phyloP scores from a whole-genome alignment of 345 rosid species.

The Pseudoturritis turrita region DNA sequence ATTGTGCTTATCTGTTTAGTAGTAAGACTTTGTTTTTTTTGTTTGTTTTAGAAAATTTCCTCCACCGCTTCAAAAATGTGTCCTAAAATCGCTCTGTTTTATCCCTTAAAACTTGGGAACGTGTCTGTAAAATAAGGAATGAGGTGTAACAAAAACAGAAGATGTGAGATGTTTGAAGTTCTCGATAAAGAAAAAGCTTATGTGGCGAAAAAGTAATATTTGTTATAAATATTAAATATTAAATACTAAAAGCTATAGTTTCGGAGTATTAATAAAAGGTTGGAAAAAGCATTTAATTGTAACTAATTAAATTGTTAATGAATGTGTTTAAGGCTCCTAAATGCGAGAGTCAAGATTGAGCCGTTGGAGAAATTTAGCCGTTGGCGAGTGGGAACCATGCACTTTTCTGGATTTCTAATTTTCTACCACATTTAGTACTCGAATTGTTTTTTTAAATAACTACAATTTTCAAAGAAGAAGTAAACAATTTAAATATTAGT shows the following conservation, averaged over 20 bases:
- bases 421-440: not conserved
- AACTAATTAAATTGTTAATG: not conserved
- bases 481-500: no score
- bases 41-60: not conserved
- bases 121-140: constrained; percentile 22
- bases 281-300: not conserved
- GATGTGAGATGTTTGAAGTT: not conserved
- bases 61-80: constrained; percentile 14
- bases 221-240: not conserved
- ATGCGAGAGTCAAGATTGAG: constrained; percentile 17
- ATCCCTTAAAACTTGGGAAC: constrained; percentile 28
- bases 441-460: not conserved
- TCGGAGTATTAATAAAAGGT: not conserved
- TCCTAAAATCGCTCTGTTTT: constrained; percentile 29
- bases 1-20: constrained; percentile 18
- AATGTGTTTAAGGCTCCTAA: constrained; percentile 16
- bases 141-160: constrained; percentile 10
- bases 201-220: constrained; percentile 11
- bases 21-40: not conserved
- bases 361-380: constrained; percentile 26
- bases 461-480: not conserved
- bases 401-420: not conserved
- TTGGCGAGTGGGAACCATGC: constrained; percentile 29
- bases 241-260: not conserved
- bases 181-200: not conserved